Evolutionary conservation across 2,329 filamentous ascomycete genomes (phyloP).

Genomic region (Alternaria incomplexa): DNA sequence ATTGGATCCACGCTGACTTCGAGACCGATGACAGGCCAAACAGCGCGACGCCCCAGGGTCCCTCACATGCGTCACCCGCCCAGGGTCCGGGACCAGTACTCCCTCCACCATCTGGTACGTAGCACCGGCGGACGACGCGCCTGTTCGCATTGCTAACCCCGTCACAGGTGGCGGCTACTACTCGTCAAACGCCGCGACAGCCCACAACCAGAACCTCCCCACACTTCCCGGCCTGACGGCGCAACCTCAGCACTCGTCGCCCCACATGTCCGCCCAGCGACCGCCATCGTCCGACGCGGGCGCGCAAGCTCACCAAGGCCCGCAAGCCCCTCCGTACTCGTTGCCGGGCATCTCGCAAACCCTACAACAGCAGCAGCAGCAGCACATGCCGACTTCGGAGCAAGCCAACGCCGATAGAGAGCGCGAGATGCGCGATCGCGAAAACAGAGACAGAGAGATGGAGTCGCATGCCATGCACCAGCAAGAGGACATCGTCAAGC

Average conservation of each 20-base stretch:
- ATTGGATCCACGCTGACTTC: slow-evolving; percentile 26
- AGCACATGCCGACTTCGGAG: slow-evolving; percentile 46
- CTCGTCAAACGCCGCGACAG: slow-evolving; percentile 45
- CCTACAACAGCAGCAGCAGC: slow-evolving; percentile 41
- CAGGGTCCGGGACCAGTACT: slow-evolving; percentile 47
- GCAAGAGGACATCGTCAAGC: slow-evolving; percentile 62
- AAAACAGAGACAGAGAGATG: slow-evolving; percentile 58
- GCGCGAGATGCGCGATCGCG: slow-evolving; percentile 54
- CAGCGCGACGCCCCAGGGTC: slow-evolving; percentile 41
- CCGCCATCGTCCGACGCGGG: slow-evolving; percentile 47
- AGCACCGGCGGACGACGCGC: slow-evolving; percentile 11
- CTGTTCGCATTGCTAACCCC: slow-evolving; percentile 22
- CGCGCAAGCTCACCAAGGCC: slow-evolving; percentile 41
- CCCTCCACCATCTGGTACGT: slow-evolving; percentile 49
- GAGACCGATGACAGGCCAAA: slow-evolving; percentile 29
- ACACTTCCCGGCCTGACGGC: slow-evolving; percentile 52
- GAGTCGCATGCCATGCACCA: slow-evolving; percentile 54
- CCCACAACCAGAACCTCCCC: slow-evolving; percentile 53
- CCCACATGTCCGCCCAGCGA: slow-evolving; percentile 45
- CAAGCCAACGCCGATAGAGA: slow-evolving; percentile 51
- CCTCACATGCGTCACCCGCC: slow-evolving; percentile 44
- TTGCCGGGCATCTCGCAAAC: slow-evolving; percentile 55
- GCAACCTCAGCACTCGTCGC: slow-evolving; percentile 52
- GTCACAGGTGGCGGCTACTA: slow-evolving; percentile 47
- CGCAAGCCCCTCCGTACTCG: slow-evolving; percentile 51